Conservation (phyloP, 768 basidiomycete genomes). For the Pholiota molesta region DNA sequence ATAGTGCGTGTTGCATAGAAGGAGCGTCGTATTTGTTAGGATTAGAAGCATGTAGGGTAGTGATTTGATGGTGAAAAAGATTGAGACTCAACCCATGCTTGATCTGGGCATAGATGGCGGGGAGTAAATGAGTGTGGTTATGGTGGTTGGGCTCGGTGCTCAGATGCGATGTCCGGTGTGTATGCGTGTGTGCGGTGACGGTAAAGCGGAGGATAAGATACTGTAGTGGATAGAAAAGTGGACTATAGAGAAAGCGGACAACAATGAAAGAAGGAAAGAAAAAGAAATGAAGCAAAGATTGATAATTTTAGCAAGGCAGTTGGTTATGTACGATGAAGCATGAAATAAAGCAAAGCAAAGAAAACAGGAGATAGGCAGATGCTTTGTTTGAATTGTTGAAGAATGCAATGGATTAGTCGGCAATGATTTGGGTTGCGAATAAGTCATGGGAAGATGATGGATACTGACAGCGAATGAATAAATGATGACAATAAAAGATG, state of each 20-base stretch:
- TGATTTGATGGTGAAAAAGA: background rate
- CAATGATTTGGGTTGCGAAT: background rate
- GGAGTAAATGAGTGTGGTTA: conserved; percentile 6
- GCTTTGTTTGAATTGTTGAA: background rate
- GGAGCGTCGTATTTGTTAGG: conserved; percentile 1
- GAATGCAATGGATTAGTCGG: background rate
- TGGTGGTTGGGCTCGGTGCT: conserved; percentile 5
- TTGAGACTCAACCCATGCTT: background rate
- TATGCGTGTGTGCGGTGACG: background rate
- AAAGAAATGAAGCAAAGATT: background rate
- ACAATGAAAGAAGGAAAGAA: conserved; percentile 1
- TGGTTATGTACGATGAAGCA: background rate
- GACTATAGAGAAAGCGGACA: background rate
- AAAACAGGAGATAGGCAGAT: background rate
- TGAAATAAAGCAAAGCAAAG: background rate
- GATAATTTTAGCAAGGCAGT: background rate
- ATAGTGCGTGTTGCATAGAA: conserved; percentile 1
- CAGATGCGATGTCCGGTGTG: background rate
- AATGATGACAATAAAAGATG: background rate
- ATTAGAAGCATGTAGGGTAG: background rate
- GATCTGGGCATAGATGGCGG: background rate
- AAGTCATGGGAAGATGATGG: background rate
- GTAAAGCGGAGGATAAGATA: background rate
- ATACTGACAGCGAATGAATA: background rate
- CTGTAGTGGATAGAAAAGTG: background rate